phyloP scores from a whole-genome alignment of 495 filamentous ascomycete species.

The Lasiosphaeria miniovina region DNA sequence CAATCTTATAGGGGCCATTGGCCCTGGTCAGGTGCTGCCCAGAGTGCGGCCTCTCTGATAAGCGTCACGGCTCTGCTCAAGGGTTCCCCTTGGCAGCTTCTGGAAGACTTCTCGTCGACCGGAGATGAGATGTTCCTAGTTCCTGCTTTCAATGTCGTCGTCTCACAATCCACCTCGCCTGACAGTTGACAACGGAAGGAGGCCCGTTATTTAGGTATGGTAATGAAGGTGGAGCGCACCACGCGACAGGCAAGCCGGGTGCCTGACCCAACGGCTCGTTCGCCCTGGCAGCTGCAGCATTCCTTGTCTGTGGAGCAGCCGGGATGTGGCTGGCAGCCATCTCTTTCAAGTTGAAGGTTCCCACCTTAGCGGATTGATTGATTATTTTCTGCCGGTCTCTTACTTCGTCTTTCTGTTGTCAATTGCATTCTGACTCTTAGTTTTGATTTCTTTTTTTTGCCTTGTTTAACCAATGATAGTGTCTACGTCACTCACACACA shows the following conservation, averaged over 20 bases:
- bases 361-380: too few relatives aligned
- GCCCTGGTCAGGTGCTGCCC: neutral
- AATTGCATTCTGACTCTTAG: too few relatives aligned
- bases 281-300: slow-evolving; percentile 11
- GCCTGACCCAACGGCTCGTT: slow-evolving; percentile 7
- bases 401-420: too few relatives aligned
- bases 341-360: neutral
- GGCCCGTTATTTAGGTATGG: too few relatives aligned
- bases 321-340: neutral
- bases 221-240: neutral
- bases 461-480: too few relatives aligned
- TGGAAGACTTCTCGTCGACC: neutral
- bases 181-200: too few relatives aligned
- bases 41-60: neutral
- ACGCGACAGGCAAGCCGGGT: neutral
- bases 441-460: too few relatives aligned
- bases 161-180: neutral
- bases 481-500: too few relatives aligned
- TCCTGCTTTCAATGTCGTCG: neutral
- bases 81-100: neutral
- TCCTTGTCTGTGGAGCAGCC: neutral
- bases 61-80: neutral
- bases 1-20: neutral
- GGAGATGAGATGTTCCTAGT: neutral
- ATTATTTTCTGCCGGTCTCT: too few relatives aligned